These are phyloP conservation scores for Epichloe hybrida DNA, from an alignment of 2,329 filamentous ascomycete genomes.

Conservation along the genomic window DNA sequence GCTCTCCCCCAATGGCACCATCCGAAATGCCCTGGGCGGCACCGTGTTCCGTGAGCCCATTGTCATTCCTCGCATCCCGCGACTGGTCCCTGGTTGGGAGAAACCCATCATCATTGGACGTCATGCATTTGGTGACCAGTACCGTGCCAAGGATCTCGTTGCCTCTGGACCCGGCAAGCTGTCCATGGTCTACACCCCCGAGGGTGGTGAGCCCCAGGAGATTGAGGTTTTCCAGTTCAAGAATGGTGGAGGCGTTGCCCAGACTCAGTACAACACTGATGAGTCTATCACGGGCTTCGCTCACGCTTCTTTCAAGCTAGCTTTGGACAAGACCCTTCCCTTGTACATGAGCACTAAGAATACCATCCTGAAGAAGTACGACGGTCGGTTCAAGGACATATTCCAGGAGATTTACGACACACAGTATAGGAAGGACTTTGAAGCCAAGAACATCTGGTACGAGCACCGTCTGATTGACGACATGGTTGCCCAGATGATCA, in stretches of 20 bases:
- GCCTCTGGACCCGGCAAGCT: slow-evolving; percentile 74
- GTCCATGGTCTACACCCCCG: slow-evolving; percentile 88
- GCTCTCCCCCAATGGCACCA: slow-evolving; percentile 92
- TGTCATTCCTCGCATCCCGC: slow-evolving; percentile 83
- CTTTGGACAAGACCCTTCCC: slow-evolving; percentile 73
- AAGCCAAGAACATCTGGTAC: slow-evolving; percentile 92
- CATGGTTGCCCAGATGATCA: slow-evolving; percentile 99
- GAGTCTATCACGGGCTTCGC: slow-evolving; percentile 92
- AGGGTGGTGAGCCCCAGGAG: slow-evolving; percentile 65
- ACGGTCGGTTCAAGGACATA: slow-evolving; percentile 97
- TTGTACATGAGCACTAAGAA: slow-evolving; percentile 99
- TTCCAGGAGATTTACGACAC: slow-evolving; percentile 94
- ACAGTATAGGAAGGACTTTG: slow-evolving; percentile 77
- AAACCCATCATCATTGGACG: slow-evolving; percentile 98
- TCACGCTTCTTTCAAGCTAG: slow-evolving; percentile 93
- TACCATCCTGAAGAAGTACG: slow-evolving; percentile 98
- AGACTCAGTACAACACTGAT: slow-evolving; percentile 97
- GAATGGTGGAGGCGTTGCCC: slow-evolving; percentile 71
- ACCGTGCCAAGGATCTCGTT: slow-evolving; percentile 87
- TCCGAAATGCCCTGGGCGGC: slow-evolving; percentile 64
- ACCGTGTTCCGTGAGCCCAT: slow-evolving; percentile 99
- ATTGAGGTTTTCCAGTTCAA: slow-evolving; percentile 88
- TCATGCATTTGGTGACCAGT: slow-evolving; percentile 97
- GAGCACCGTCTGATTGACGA: slow-evolving; percentile 98
- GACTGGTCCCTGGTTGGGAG: slow-evolving; percentile 93